These are phyloP conservation scores for Thinopyrum elongatum DNA, from an alignment of 176 grass and related monocot species.

Conservation along the genomic window DNA sequence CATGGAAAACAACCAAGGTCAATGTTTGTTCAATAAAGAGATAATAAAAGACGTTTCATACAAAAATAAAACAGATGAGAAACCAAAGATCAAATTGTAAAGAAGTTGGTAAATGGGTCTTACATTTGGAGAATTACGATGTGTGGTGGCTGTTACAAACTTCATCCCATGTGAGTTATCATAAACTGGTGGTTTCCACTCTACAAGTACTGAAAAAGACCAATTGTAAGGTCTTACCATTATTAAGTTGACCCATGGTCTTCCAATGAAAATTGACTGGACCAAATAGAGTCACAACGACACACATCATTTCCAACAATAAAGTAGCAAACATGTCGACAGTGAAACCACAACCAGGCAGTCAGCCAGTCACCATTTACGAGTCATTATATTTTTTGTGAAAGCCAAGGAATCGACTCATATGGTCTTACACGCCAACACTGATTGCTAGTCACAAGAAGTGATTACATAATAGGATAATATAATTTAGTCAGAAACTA, in stretches of 20 bases:
- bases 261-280: neutral
- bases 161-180: conserved; percentile 94
- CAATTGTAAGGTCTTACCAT: conserved; percentile 21
- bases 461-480: neutral
- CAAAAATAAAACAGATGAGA: neutral
- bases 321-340: neutral
- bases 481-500: neutral
- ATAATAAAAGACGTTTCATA: neutral
- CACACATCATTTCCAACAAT: neutral
- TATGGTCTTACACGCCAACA: neutral
- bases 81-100: neutral
- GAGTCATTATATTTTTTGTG: neutral
- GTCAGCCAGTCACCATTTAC: neutral
- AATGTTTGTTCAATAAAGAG: conserved; percentile 2
- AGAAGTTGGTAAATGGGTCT: conserved; percentile 5
- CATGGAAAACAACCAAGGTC: neutral
- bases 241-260: neutral
- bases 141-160: conserved; percentile 84
- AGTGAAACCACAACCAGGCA: neutral
- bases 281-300: neutral
- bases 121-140: conserved; percentile 98
- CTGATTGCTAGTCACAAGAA: neutral
- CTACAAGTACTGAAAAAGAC: conserved; percentile 76
- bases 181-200: conserved; percentile 99
- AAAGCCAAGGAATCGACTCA: neutral